Conservation (phyloP, 352 stramenopile genomes). For the Saprolegnia parasitica region DNA sequence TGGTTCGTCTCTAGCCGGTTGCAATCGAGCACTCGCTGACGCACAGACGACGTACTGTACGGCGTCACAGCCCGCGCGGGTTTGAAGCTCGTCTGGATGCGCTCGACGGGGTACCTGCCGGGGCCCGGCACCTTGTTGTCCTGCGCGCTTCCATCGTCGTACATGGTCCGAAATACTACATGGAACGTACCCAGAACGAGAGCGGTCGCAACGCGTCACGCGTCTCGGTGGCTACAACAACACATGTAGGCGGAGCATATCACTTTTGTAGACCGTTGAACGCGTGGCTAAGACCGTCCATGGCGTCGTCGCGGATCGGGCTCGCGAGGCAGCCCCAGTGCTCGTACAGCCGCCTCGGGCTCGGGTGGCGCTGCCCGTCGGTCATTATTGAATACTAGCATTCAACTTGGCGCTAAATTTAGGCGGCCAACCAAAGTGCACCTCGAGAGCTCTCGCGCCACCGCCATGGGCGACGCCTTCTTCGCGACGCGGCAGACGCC, state of each 20-base stretch:
- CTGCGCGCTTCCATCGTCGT: background rate
- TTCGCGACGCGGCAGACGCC: background rate
- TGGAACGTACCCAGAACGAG: background rate
- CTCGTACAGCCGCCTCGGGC: constrained; percentile 19
- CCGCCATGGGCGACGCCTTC: background rate
- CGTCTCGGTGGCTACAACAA: background rate
- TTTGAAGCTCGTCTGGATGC: constrained; percentile 23
- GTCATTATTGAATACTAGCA: background rate
- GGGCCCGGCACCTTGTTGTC: constrained; percentile 19
- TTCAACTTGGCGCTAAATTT: background rate
- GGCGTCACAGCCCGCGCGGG: background rate
- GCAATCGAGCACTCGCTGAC: background rate
- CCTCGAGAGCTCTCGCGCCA: too few relatives aligned
- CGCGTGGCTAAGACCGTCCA: background rate
- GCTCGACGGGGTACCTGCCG: constrained; percentile 12
- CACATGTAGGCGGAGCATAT: background rate
- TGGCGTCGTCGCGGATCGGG: constrained; percentile 6
- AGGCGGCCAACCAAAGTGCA: too few relatives aligned
- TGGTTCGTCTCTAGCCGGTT: background rate
- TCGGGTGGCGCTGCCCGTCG: background rate
- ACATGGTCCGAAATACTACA: background rate
- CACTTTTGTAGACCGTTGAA: constrained; percentile 8
- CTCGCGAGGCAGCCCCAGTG: constrained; percentile 28
- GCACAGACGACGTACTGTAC: background rate
- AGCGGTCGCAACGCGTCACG: background rate